Percentiles rank a stretch among this genome's conserved stretches.
phyloP scores from a whole-genome alignment of 2,329 filamentous ascomycete species.

The Paecilomyces variotii region DNA sequence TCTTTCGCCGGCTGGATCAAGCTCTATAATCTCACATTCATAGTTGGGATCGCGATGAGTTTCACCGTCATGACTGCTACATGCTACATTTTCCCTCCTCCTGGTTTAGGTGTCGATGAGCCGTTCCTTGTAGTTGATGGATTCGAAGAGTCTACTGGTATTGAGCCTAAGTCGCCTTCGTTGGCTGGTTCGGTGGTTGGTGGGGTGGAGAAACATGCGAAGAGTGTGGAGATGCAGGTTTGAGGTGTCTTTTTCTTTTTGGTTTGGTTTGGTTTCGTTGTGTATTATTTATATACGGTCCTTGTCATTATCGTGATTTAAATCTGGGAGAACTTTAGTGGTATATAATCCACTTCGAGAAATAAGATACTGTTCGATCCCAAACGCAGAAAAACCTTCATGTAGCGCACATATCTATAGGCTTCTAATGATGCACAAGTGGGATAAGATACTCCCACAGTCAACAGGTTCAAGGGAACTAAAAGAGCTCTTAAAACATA shows the following conservation, averaged over 20 bases:
- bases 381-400: neutral
- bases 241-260: neutral
- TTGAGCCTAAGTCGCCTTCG: neutral
- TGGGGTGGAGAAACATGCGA: neutral
- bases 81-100: conserved; percentile 11
- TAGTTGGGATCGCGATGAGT: conserved; percentile 14
- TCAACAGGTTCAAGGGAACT: neutral
- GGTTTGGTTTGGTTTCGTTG: neutral
- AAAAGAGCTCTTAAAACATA: neutral
- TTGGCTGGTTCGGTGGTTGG: neutral
- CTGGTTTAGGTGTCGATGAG: conserved; percentile 11
- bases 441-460: neutral
- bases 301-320: neutral
- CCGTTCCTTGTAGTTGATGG: conserved; percentile 7
- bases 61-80: conserved; percentile 9
- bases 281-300: neutral
- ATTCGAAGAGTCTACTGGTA: neutral
- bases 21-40: conserved; percentile 17
- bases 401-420: neutral
- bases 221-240: neutral
- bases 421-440: neutral
- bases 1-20: conserved; percentile 11
- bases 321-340: too few species aligned
- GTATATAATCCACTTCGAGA: too few species aligned
- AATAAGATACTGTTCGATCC: neutral